Evolutionary conservation across 257 asterid genomes (phyloP).

Genomic region (Jasminum sambac): DNA sequence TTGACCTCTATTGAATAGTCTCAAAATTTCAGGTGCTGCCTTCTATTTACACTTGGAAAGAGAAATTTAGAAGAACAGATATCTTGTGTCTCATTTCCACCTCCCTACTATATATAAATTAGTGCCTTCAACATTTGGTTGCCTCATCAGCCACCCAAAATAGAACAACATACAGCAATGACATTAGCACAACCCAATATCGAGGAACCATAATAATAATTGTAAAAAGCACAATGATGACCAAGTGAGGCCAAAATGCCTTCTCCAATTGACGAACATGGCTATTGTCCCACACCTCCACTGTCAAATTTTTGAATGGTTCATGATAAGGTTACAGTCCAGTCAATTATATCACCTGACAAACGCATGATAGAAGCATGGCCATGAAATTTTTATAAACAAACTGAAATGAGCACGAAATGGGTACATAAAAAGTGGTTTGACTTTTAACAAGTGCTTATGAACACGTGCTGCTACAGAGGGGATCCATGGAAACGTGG

Average conservation of each 20-base stretch:
- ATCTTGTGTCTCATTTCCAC: neutral
- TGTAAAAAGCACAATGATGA: neutral
- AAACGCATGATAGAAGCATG: neutral
- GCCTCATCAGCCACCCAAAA: neutral
- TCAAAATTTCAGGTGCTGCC: neutral
- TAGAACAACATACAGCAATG: neutral
- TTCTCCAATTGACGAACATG: neutral
- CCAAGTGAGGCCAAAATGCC: neutral
- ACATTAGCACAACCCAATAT: neutral
- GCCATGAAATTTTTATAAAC: too few species aligned
- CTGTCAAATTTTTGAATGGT: neutral
- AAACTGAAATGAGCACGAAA: too few species aligned
- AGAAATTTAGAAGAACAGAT: too few species aligned
- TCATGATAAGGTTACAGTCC: neutral
- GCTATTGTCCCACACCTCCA: neutral
- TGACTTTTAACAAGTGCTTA: too few species aligned
- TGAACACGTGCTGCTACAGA: too few species aligned
- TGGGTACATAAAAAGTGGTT: too few species aligned
- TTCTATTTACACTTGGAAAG: neutral
- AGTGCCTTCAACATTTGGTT: constrained; percentile 2
- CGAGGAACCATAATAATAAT: neutral
- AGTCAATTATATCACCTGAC: neutral
- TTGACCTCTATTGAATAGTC: neutral
- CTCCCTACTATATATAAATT: neutral
- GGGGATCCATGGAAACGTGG: neutral